Percentiles rank a stretch among this genome's conserved stretches.
Evolutionary conservation across 306 rosid genomes (phyloP).

Genomic region (Rubus idaeus): DNA sequence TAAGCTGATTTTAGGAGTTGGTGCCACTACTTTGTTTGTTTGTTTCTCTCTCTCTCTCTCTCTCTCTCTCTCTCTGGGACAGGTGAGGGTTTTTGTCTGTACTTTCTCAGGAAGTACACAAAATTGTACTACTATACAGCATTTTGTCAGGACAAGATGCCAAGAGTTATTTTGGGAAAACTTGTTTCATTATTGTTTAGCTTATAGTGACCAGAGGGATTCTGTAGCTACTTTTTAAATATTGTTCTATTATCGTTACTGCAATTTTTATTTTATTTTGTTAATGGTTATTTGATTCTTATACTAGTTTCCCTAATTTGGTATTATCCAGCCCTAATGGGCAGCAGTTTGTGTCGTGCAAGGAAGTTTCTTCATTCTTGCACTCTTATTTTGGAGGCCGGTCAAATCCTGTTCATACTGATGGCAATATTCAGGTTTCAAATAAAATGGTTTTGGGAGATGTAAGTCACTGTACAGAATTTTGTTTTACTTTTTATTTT

Average conservation of each 20-base stretch:
- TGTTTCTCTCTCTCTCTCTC: too few relatives aligned
- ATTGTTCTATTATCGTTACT: constrained; percentile 16
- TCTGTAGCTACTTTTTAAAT: not conserved
- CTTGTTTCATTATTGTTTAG: not conserved
- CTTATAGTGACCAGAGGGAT: not conserved
- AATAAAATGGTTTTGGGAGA: constrained; percentile 35
- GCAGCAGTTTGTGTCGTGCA: constrained; percentile 64
- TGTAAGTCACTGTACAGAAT: constrained; percentile 48
- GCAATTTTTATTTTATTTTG: constrained; percentile 9
- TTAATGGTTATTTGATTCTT: constrained; percentile 29
- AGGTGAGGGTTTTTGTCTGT: too few relatives aligned
- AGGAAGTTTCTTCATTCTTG: constrained; percentile 66
- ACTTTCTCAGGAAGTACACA: too few relatives aligned
- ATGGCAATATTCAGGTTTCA: constrained; percentile 37
- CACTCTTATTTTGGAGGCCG: constrained; percentile 33
- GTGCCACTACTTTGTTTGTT: too few relatives aligned
- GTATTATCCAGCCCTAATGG: constrained; percentile 76
- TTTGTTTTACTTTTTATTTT: constrained; percentile 7
- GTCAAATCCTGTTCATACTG: constrained; percentile 35
- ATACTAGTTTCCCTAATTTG: constrained; percentile 37
- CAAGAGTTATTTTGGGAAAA: not conserved
- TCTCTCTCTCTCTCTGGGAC: too few relatives aligned
- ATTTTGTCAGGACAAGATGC: not conserved
- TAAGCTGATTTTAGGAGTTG: too few relatives aligned
- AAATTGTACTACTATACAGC: too few relatives aligned